Conservation (phyloP, 2,329 filamentous ascomycete genomes). For the Calonectria pteridis region DNA sequence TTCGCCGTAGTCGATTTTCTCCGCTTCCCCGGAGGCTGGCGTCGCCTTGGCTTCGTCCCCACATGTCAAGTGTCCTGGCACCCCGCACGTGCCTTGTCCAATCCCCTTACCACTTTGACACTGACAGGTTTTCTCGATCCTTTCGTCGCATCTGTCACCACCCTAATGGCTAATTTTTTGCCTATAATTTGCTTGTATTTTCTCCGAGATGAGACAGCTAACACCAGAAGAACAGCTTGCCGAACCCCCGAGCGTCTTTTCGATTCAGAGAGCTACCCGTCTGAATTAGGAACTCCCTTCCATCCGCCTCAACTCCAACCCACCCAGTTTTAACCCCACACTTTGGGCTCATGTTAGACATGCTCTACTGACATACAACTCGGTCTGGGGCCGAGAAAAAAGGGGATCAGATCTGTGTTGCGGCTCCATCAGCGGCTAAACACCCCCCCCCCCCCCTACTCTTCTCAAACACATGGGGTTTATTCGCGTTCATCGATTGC, state of each 20-base stretch:
- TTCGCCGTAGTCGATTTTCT: conserved; percentile 17
- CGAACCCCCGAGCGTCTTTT: conserved; percentile 22
- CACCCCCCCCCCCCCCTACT: neutral
- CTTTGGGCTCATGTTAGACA: conserved; percentile 4
- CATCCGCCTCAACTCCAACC: neutral
- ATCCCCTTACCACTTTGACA: neutral
- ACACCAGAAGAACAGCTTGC: conserved; percentile 11
- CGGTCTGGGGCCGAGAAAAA: conserved; percentile 41
- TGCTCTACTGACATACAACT: conserved; percentile 23
- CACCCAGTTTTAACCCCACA: conserved; percentile 6
- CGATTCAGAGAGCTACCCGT: neutral
- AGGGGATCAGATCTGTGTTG: conserved; percentile 17
- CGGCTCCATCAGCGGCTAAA: conserved; percentile 34
- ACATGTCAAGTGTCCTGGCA: neutral
- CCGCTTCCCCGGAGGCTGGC: conserved; percentile 24
- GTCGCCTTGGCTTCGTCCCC: conserved; percentile 5
- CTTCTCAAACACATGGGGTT: conserved; percentile 5
- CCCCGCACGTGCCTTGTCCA: conserved; percentile 6
- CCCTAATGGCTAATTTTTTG: neutral
- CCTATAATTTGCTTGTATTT: neutral
- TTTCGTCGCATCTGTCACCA: neutral
- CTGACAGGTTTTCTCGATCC: neutral
- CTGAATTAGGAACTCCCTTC: neutral
- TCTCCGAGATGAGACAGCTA: conserved; percentile 5
- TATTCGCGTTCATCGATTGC: conserved; percentile 1